These are phyloP conservation scores for Penicillium subrubescens DNA, from an alignment of 495 filamentous ascomycete genomes.

Conservation along the genomic window DNA sequence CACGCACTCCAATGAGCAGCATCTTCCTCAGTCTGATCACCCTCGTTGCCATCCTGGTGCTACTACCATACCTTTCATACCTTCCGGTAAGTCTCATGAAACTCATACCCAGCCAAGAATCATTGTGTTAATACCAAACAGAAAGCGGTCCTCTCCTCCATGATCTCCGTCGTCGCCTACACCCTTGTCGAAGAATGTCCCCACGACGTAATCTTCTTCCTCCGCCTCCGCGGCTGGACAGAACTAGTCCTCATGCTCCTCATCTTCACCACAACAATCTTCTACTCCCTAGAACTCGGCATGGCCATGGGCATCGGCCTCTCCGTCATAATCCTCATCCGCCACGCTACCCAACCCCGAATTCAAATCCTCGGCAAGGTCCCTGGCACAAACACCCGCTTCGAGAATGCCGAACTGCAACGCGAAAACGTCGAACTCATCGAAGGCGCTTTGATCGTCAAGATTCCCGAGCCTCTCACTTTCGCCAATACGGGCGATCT, in stretches of 20 bases:
- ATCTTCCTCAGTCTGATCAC: slow-evolving; percentile 83
- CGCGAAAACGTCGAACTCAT: slow-evolving; percentile 80
- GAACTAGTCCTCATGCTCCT: slow-evolving; percentile 85
- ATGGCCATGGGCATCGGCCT: slow-evolving; percentile 89
- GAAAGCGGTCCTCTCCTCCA: slow-evolving; percentile 91
- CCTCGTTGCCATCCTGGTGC: slow-evolving; percentile 72
- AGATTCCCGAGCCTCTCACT: slow-evolving; percentile 94
- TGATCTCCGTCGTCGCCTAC: slow-evolving; percentile 95
- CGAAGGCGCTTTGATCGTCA: slow-evolving; percentile 90
- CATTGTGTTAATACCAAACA: slow-evolving; percentile 29
- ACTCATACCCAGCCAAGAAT: no score
- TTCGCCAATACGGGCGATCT: slow-evolving; percentile 97
- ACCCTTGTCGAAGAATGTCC: slow-evolving; percentile 95
- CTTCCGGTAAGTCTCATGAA: slow-evolving; percentile 67
- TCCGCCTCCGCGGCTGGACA: slow-evolving; percentile 77
- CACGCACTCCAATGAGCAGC: slow-evolving; percentile 88
- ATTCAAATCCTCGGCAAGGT: slow-evolving; percentile 97
- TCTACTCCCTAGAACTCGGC: slow-evolving; percentile 82
- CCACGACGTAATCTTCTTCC: slow-evolving; percentile 87
- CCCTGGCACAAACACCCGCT: slow-evolving; percentile 70
- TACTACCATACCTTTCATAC: slow-evolving; percentile 92
- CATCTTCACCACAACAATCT: slow-evolving; percentile 90
- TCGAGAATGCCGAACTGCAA: slow-evolving; percentile 85
- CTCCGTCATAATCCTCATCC: slow-evolving; percentile 85
- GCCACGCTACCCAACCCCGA: slow-evolving; percentile 83